phyloP scores from a whole-genome alignment of 192 early-diverging fungal species.

The Coemansia sp. region DNA sequence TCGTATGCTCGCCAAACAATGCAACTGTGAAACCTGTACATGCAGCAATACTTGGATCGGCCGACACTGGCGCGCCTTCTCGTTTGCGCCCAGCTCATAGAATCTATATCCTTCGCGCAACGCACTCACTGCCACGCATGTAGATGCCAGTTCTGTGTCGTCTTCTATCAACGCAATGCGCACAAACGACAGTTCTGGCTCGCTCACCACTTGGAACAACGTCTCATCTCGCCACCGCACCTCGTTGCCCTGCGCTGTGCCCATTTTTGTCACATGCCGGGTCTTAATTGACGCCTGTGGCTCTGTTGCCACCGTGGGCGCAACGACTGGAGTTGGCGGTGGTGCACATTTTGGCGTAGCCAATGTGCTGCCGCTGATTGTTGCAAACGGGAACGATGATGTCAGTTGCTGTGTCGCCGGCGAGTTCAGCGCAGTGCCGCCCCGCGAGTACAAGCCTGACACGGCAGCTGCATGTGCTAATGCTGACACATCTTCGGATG shows the following conservation, averaged over 20 bases:
- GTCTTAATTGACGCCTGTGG: slow-evolving; percentile 12
- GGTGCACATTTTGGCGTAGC: slow-evolving; percentile 22
- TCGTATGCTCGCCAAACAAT: slow-evolving; percentile 23
- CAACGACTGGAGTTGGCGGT: slow-evolving; percentile 32
- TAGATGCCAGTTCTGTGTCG: slow-evolving; percentile 38
- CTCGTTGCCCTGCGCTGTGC: slow-evolving; percentile 26
- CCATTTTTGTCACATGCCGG: slow-evolving; percentile 23
- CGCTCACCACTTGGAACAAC: slow-evolving; percentile 31
- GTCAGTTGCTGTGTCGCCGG: slow-evolving; percentile 11
- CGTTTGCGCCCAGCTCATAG: slow-evolving; percentile 44
- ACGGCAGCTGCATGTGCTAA: slow-evolving; percentile 8
- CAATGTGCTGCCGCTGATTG: slow-evolving; percentile 6
- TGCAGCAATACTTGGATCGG: slow-evolving; percentile 37
- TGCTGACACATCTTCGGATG: slow-evolving; percentile 18
- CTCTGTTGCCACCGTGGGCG: not conserved
- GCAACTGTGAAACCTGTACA: slow-evolving; percentile 47
- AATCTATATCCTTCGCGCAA: slow-evolving; percentile 48
- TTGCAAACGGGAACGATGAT: slow-evolving; percentile 21
- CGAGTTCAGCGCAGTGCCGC: slow-evolving; percentile 32
- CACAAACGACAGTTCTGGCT: slow-evolving; percentile 48
- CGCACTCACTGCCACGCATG: slow-evolving; percentile 33
- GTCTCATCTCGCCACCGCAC: slow-evolving; percentile 45
- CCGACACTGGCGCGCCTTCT: slow-evolving; percentile 22
- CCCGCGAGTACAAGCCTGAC: slow-evolving; percentile 18
- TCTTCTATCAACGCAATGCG: slow-evolving; percentile 41